Percentiles rank a stretch among this genome's conserved stretches.
phyloP scores from a whole-genome alignment of 164 flowering plant species.

The Warburgia ugandensis region DNA sequence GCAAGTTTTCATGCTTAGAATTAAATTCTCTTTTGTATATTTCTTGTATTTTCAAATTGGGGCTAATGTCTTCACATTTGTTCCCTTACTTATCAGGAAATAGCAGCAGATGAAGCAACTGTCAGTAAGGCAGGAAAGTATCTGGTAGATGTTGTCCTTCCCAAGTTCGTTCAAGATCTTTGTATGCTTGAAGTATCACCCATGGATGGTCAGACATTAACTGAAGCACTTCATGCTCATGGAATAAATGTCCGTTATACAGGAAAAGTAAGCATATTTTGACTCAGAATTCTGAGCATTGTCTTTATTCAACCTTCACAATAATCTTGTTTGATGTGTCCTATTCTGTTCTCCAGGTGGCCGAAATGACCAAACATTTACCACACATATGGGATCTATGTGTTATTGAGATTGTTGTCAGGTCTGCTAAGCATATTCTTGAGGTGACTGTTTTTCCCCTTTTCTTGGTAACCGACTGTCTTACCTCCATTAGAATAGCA shows the following conservation, averaged over 20 bases:
- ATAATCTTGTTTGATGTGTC: neutral
- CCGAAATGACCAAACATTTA: conserved; percentile 72
- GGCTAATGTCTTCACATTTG: neutral
- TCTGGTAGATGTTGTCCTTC: conserved; percentile 70
- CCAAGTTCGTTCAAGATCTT: conserved; percentile 90
- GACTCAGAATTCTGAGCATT: neutral
- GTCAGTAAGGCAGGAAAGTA: conserved; percentile 71
- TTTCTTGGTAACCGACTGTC: too few relatives aligned
- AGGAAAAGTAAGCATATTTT: conserved; percentile 60
- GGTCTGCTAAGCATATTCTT: conserved; percentile 88
- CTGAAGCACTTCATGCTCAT: conserved; percentile 98
- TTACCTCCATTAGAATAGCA: neutral
- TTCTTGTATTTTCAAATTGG: neutral
- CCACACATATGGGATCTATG: conserved; percentile 96
- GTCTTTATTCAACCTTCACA: too few relatives aligned
- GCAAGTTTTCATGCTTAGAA: conserved; percentile 26
- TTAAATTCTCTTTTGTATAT: neutral
- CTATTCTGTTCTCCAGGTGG: conserved; percentile 43
- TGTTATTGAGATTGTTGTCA: conserved; percentile 67
- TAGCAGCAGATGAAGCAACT: conserved; percentile 73
- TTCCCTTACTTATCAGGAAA: conserved; percentile 43
- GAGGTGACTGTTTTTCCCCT: conserved; percentile 42
- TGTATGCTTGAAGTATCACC: conserved; percentile 97
- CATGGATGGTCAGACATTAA: conserved; percentile 98
- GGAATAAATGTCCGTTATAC: conserved; percentile 95